These are phyloP conservation scores for Melampsora americana DNA, from an alignment of 1,284 basidiomycete genomes.

Conservation along the genomic window DNA sequence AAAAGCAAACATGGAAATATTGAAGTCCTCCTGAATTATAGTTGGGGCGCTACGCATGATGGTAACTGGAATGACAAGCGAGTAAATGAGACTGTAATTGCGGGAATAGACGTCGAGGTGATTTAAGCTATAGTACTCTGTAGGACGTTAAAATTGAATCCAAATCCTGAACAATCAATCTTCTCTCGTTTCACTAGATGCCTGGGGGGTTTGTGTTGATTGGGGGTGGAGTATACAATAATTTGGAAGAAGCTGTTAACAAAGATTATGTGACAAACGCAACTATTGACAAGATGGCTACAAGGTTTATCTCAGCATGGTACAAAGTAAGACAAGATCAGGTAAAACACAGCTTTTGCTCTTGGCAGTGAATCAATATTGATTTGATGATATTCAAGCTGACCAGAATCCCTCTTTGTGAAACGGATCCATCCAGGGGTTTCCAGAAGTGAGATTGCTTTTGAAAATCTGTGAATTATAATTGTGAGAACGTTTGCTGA, in stretches of 20 bases:
- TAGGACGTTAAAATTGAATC: neutral
- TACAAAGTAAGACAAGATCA: slow-evolving; percentile 21
- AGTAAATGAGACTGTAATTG: slow-evolving; percentile 17
- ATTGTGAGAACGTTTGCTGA: too few species aligned
- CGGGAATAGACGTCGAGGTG: slow-evolving; percentile 23
- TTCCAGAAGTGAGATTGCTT: neutral
- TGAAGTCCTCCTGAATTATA: neutral
- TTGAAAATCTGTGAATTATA: too few species aligned
- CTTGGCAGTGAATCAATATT: too few species aligned
- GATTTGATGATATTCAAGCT: too few species aligned
- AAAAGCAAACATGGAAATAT: neutral
- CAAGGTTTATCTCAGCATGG: slow-evolving; percentile 20
- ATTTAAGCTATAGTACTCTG: neutral
- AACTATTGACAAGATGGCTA: slow-evolving; percentile 17
- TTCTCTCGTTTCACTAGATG: slow-evolving; percentile 1
- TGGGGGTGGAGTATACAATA: slow-evolving; percentile 30
- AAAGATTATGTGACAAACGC: slow-evolving; percentile 6
- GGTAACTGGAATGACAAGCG: slow-evolving; percentile 1
- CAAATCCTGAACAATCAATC: neutral
- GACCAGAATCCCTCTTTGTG: too few species aligned
- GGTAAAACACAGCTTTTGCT: neutral
- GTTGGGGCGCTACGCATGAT: slow-evolving; percentile 23
- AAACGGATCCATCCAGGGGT: neutral
- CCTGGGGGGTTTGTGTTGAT: slow-evolving; percentile 6
- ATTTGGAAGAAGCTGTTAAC: slow-evolving; percentile 21